Percentiles rank a stretch among this genome's conserved stretches.
Evolutionary conservation across 306 rosid species (phyloP).

Genomic region (Benincasa hispida): DNA sequence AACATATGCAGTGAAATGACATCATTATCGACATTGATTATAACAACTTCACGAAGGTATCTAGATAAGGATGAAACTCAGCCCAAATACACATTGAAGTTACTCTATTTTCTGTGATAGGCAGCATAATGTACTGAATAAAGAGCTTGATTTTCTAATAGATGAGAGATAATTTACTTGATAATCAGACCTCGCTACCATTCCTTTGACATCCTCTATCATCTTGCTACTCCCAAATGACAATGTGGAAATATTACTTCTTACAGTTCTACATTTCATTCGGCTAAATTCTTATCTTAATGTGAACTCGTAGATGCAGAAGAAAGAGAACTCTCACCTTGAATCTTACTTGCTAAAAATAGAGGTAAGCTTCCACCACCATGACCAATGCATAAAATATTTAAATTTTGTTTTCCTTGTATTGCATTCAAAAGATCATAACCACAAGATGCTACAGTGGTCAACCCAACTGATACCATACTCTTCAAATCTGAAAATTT

Average conservation of each 20-base stretch:
- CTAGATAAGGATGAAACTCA: not conserved
- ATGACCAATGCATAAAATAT: conserved; percentile 77
- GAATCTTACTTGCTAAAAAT: conserved; percentile 72
- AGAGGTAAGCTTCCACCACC: conserved; percentile 95
- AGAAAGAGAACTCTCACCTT: conserved; percentile 33
- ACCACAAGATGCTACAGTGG: conserved; percentile 56
- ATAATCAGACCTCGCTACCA: not conserved
- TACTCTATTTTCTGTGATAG: not conserved
- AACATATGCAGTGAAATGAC: not conserved
- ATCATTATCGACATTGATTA: not conserved
- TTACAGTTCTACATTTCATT: not conserved
- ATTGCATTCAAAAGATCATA: conserved; percentile 40
- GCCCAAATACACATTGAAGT: not conserved
- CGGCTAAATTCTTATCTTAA: not conserved
- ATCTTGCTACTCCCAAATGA: not conserved
- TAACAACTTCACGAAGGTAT: not conserved
- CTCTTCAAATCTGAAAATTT: conserved; percentile 71
- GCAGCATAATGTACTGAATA: not conserved
- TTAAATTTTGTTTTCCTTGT: conserved; percentile 49
- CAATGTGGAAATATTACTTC: not conserved
- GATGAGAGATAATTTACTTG: not conserved
- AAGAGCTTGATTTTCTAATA: not conserved
- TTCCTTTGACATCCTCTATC: not conserved
- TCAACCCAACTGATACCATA: conserved; percentile 73
- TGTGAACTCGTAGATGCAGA: not conserved